Evolutionary conservation across 108 stramenopile species (phyloP).

Genomic region (Phaeodactylum tricornutum): DNA sequence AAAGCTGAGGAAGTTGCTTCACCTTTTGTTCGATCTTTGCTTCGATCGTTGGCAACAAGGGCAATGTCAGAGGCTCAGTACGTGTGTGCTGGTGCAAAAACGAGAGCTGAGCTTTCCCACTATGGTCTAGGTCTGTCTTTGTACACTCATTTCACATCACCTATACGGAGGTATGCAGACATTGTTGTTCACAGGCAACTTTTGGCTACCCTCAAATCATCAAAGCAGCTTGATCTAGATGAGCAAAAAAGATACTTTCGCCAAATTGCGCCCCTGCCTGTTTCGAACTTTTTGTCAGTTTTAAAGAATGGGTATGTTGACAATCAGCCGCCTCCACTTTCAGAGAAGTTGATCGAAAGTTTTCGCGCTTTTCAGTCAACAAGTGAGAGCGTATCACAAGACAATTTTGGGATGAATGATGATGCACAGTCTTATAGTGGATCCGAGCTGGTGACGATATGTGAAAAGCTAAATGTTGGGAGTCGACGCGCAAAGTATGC

Average conservation of each 20-base stretch:
- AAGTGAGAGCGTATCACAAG: too few species aligned
- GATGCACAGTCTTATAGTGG: constrained; percentile 13
- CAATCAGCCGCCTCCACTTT: background rate
- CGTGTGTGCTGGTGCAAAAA: constrained; percentile 25
- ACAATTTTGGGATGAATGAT: too few species aligned
- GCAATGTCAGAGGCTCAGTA: constrained; percentile 86
- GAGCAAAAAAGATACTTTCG: too few species aligned
- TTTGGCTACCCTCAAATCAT: constrained; percentile 10
- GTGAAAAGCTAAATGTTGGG: constrained; percentile 37
- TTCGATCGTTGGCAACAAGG: constrained; percentile 62
- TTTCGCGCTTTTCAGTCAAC: too few species aligned
- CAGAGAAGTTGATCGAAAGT: background rate
- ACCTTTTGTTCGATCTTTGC: constrained; percentile 32
- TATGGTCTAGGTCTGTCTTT: constrained; percentile 67
- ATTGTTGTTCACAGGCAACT: constrained; percentile 55
- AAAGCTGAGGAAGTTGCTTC: constrained; percentile 18
- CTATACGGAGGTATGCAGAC: constrained; percentile 66
- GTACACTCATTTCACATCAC: constrained; percentile 87
- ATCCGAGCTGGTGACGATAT: constrained; percentile 23
- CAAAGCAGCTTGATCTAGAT: background rate
- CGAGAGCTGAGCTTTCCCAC: constrained; percentile 36
- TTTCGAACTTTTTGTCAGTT: constrained; percentile 32
- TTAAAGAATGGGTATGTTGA: constrained; percentile 22
- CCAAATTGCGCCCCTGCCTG: too few species aligned
- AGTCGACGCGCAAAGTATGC: constrained; percentile 51